Conservation (phyloP, 805 yeast genomes). For the Saccharomycopsis javanensis region DNA sequence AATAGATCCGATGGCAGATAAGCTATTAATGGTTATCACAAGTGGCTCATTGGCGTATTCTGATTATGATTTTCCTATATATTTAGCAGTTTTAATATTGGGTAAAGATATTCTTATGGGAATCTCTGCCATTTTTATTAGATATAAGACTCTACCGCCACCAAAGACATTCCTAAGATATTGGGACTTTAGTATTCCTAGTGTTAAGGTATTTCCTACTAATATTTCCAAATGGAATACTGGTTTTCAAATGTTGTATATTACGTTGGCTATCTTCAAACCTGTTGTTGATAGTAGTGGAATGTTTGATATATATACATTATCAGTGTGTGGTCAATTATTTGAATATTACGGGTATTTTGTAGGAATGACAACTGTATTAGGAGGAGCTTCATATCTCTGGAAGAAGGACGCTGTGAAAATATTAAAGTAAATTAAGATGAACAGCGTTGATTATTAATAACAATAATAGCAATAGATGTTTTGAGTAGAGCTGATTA, state of each 20-base stretch:
- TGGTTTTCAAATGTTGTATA: slow-evolving; percentile 82
- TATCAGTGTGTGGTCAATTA: slow-evolving; percentile 21
- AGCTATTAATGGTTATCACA: slow-evolving; percentile 76
- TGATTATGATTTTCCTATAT: slow-evolving; percentile 59
- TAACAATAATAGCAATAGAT: no score
- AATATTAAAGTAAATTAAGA: slow-evolving; percentile 26
- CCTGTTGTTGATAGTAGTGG: slow-evolving; percentile 35
- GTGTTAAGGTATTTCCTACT: slow-evolving; percentile 85
- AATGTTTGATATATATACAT: slow-evolving; percentile 26
- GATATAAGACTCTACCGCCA: slow-evolving; percentile 64
- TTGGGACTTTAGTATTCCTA: slow-evolving; percentile 71
- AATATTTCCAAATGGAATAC: slow-evolving; percentile 82
- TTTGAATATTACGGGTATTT: slow-evolving; percentile 38
- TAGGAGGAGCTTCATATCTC: slow-evolving; percentile 72
- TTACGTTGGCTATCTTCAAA: slow-evolving; percentile 51
- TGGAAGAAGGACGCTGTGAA: slow-evolving; percentile 62
- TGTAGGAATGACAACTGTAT: slow-evolving; percentile 61
- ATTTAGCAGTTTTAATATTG: slow-evolving; percentile 57
- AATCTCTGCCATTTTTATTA: slow-evolving; percentile 56
- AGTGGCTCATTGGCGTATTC: slow-evolving; percentile 62
- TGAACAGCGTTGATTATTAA: no score
- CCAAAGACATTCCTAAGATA: slow-evolving; percentile 66
- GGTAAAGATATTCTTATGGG: slow-evolving; percentile 78
- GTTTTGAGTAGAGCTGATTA: no score
- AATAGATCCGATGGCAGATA: slow-evolving; percentile 93